Evolutionary conservation across 495 filamentous ascomycete species (phyloP).

Genomic region (Neurospora sp.): DNA sequence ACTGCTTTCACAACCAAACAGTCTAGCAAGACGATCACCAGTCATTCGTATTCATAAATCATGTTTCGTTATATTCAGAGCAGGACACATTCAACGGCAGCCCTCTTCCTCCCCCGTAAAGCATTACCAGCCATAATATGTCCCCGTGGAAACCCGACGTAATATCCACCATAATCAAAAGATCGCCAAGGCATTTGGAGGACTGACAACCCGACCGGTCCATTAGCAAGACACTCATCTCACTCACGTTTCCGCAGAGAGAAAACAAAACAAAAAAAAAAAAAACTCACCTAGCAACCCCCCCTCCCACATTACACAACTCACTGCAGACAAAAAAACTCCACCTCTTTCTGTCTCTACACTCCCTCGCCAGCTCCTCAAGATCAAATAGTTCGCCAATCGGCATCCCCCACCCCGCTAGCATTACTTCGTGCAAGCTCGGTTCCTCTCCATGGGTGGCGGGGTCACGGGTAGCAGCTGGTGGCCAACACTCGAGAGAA

Average conservation of each 20-base stretch:
- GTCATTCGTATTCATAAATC: neutral
- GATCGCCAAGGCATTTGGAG: conserved; percentile 31
- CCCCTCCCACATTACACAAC: conserved; percentile 37
- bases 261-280: neutral
- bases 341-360: conserved; percentile 24
- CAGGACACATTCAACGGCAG: neutral
- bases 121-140: neutral
- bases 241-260: neutral
- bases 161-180: neutral
- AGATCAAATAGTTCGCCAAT: conserved; percentile 42
- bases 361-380: conserved; percentile 30
- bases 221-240: neutral
- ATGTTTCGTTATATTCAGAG: neutral
- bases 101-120: neutral
- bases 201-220: conserved; percentile 14
- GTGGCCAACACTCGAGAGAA: conserved; percentile 37
- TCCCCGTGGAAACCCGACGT: neutral
- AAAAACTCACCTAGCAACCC: conserved; percentile 30
- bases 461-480: neutral
- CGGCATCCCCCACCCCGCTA: conserved; percentile 39
- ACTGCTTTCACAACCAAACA: neutral
- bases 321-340: conserved; percentile 38
- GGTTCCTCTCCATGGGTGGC: neutral
- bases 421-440: conserved; percentile 34
- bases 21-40: neutral